Percentiles rank a stretch among this genome's conserved stretches.
phyloP scores from a whole-genome alignment of 768 basidiomycete species.

The Phaeolepiota aurea region DNA sequence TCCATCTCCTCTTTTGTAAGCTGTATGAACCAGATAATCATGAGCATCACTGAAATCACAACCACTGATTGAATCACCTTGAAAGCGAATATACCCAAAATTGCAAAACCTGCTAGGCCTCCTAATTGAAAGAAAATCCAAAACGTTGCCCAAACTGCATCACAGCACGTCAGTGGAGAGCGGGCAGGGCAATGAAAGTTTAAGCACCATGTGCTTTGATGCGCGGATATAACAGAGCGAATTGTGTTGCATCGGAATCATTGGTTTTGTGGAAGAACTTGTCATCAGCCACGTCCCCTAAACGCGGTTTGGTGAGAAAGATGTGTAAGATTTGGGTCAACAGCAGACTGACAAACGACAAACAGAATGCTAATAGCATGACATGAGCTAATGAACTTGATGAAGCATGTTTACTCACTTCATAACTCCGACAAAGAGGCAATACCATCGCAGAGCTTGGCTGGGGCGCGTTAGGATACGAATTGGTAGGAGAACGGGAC shows the following conservation, averaged over 20 bases:
- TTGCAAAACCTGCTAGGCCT: constrained; percentile 67
- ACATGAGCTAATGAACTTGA: neutral
- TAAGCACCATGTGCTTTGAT: constrained; percentile 64
- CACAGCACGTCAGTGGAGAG: neutral
- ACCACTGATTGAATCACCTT: constrained; percentile 45
- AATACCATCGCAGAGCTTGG: constrained; percentile 78
- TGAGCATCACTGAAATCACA: no score
- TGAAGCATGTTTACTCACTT: constrained; percentile 40
- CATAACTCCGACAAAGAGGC: constrained; percentile 77
- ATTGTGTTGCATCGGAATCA: constrained; percentile 90
- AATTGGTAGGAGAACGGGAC: neutral
- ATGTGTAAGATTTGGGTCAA: constrained; percentile 1
- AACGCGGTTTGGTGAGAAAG: neutral
- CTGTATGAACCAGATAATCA: no score
- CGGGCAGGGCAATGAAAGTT: neutral
- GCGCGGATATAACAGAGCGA: constrained; percentile 62
- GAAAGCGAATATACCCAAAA: constrained; percentile 79
- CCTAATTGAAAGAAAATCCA: constrained; percentile 80
- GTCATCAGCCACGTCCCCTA: constrained; percentile 93
- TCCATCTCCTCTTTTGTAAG: constrained; percentile 53
- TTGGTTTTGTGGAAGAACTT: constrained; percentile 92
- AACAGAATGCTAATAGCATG: constrained; percentile 66
- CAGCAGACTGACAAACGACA: constrained; percentile 61
- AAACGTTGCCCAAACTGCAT: constrained; percentile 71
- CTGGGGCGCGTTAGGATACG: constrained; percentile 27